Evolutionary conservation across 176 grass and related monocot species (phyloP).

Genomic region (Ampelocalamus luodianensis): DNA sequence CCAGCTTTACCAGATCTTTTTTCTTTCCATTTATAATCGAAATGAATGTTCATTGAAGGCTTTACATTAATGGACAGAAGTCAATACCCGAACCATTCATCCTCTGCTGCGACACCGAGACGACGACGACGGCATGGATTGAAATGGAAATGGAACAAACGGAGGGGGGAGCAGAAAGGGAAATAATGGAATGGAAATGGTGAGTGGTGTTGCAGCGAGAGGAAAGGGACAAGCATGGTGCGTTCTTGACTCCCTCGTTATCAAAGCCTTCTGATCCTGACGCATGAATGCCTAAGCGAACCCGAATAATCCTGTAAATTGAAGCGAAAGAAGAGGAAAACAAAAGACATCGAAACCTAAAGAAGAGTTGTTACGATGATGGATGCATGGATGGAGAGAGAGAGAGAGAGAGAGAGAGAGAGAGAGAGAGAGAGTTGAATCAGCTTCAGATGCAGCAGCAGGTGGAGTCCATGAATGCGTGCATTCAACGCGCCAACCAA

Average conservation of each 20-base stretch:
- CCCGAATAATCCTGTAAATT: slow-evolving; percentile 22
- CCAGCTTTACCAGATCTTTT: slow-evolving; percentile 46
- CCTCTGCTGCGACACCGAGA: slow-evolving; percentile 55
- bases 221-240: slow-evolving; percentile 86
- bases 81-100: slow-evolving; percentile 98
- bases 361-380: slow-evolving; percentile 14
- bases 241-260: slow-evolving; percentile 97
- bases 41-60: slow-evolving; percentile 77
- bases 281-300: slow-evolving; percentile 41
- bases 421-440: slow-evolving; percentile 40
- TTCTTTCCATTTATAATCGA: slow-evolving; percentile 56
- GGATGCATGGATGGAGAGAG: slow-evolving; percentile 22
- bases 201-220: slow-evolving; percentile 47
- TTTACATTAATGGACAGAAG: slow-evolving; percentile 84
- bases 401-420: slow-evolving; percentile 32
- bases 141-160: background rate
- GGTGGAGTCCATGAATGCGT: slow-evolving; percentile 54
- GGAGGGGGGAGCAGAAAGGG: background rate
- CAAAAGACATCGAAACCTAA: slow-evolving; percentile 22
- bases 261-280: slow-evolving; percentile 39
- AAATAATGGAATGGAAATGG: background rate
- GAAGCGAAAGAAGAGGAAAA: background rate
- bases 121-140: background rate
- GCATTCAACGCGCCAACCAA: slow-evolving; percentile 51
- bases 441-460: slow-evolving; percentile 49